Evolutionary conservation across 2,329 filamentous ascomycete genomes (phyloP), one percentile per base, ranked within the genome.

Genomic region (Cladobotryum mycophilum): DNA sequence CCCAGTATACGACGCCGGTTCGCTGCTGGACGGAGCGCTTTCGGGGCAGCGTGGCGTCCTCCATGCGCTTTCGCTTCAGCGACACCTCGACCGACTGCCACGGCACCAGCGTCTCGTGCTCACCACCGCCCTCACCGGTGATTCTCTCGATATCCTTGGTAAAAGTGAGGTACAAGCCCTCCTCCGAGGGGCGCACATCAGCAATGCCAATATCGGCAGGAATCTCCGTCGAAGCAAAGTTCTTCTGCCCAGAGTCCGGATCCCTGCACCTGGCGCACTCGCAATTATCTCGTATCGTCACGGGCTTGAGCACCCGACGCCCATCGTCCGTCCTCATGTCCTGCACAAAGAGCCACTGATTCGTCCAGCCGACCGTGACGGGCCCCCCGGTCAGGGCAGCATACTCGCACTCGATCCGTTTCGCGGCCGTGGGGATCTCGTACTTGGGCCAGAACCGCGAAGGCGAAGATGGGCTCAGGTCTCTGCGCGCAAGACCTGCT

Each of bases 151-250:
- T 69, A 52, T 80, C 76, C 45, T 69, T 61, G 5, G 66, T 60
- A 82, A 88, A 93, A n/a, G 69, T 62, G 7, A 92, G 67, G 17
- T 74, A 68, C 12, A 89, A 66, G 1, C 69, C 67, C 15, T 74
- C 67, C 0, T 68, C 58, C 14, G 58, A 57, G 1, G 65, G 47
- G 2, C 59, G 55, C 30, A 70, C 67, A 2, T 55, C 30, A 4
- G 58, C 53, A 17, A 75, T 61, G 12, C 55, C 45, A 25, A 74
- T 67, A 11, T 59, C 44, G 2, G 55, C 20, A 5, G 68, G 66
- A 5, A 78, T 65, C 33, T 74, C 68, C 25, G 66, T 64, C 4
- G 71, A 73, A 1, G 69, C 67, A 58, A 75, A 77, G 53, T 67
- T 77, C 62, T 82, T 80, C 55, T 84, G 80, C 41, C 79, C 80